Evolutionary conservation across 371 early-diverging fungal species (phyloP).

Genomic region (Rhizopus delemar): DNA sequence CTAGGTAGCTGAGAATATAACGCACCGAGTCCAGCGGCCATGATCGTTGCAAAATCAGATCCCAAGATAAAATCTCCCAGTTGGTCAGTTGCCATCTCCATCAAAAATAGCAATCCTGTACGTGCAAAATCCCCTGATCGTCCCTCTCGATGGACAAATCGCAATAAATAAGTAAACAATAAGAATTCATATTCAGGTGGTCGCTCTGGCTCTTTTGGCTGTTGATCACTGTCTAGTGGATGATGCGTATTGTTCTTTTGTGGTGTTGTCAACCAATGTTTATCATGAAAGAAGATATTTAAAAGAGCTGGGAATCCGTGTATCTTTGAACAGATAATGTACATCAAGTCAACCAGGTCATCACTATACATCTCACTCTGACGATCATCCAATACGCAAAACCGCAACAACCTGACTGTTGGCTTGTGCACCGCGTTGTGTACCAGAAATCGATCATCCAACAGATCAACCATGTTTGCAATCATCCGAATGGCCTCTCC

Average conservation of each 20-base stretch:
- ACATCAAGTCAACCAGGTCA: constrained; percentile 85
- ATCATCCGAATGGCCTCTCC: constrained; percentile 81
- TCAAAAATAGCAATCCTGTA: constrained; percentile 83
- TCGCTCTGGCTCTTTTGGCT: neutral
- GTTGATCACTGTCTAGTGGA: constrained; percentile 22
- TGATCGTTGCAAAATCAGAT: constrained; percentile 80
- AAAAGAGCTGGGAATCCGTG: constrained; percentile 86
- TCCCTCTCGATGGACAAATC: constrained; percentile 87
- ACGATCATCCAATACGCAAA: constrained; percentile 63
- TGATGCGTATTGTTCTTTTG: constrained; percentile 37
- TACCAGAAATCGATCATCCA: constrained; percentile 86
- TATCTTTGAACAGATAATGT: constrained; percentile 88
- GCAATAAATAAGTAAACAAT: constrained; percentile 82
- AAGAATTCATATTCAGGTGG: constrained; percentile 76
- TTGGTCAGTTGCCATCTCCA: constrained; percentile 78
- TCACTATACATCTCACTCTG: constrained; percentile 74
- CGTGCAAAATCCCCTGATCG: constrained; percentile 87
- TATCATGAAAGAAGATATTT: constrained; percentile 89
- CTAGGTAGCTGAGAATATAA: constrained; percentile 91
- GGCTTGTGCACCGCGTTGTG: constrained; percentile 91
- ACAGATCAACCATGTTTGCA: constrained; percentile 79
- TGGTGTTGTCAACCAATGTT: constrained; percentile 71
- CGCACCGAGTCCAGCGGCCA: constrained; percentile 87
- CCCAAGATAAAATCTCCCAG: constrained; percentile 79
- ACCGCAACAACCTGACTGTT: constrained; percentile 73